These are phyloP conservation scores for Aspergillus candidus DNA, from an alignment of 2,329 filamentous ascomycete species.

Conservation along the genomic window DNA sequence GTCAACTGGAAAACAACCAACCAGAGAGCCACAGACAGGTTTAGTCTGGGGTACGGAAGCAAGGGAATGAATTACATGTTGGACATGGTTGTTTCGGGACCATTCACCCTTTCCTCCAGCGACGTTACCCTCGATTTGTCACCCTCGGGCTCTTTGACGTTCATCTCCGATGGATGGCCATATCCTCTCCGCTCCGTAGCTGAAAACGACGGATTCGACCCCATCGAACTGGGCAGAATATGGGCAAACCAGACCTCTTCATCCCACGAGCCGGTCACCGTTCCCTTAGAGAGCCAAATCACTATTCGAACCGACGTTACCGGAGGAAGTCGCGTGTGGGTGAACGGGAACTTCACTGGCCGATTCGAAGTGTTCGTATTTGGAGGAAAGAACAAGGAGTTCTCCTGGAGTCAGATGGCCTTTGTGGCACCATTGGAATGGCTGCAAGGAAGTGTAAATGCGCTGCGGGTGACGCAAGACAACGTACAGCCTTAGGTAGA, in stretches of 20 bases:
- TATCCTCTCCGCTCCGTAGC: conserved; percentile 48
- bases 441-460: conserved; percentile 7
- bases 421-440: conserved; percentile 47
- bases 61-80: conserved; percentile 56
- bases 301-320: conserved; percentile 42
- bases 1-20: conserved; percentile 31
- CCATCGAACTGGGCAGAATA: conserved; percentile 46
- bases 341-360: conserved; percentile 42
- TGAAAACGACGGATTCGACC: conserved; percentile 41
- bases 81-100: conserved; percentile 40
- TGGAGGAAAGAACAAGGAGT: conserved; percentile 46
- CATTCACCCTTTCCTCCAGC: conserved; percentile 41
- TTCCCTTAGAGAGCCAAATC: conserved; percentile 32
- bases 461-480: conserved; percentile 4
- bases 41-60: conserved; percentile 38
- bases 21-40: conserved; percentile 30
- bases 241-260: conserved; percentile 47
- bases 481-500: background rate
- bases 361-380: conserved; percentile 52
- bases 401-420: conserved; percentile 54
- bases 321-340: conserved; percentile 47
- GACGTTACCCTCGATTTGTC: conserved; percentile 40
- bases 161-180: conserved; percentile 39
- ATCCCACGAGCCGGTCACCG: conserved; percentile 36
- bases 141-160: conserved; percentile 33